Base-by-base conservation (phyloP, 2,329 filamentous ascomycete species). In the Fusarium sp. region DNA sequence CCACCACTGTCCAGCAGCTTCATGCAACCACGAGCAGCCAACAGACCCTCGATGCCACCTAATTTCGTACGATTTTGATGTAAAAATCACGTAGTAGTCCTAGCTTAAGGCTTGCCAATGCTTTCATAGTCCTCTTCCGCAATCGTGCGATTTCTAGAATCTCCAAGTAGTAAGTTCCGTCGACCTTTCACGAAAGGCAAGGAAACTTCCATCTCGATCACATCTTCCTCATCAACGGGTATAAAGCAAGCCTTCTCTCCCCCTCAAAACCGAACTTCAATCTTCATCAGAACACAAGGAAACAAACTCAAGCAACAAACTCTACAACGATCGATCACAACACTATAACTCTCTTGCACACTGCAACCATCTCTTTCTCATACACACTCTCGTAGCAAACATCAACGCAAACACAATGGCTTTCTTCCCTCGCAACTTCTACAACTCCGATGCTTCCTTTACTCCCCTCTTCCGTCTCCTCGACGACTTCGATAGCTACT, bases 401-500 rank as follows among this genome's bases (percentile, higher is more conserved):
- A 69, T 62, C 52, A 72, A 66, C 57, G 66, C 76, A 57, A 66
- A 54, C 83, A 90, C 80, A 80, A 91, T 91, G 89, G 86, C 88
- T 74, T 83, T 90, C 83, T 90, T 90, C 83, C 84, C 86, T 66
- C 85, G 85, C 79, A 83, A 82, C 77, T 82, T 86, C 76, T 84
- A 87, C 84, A 81, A 84, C 77, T 74, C 82, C 70, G 83, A 86
- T 79, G 78, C 84, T 74, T 86, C 86, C 80, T 88, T 90, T 80
- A 85, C 84, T 41, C 87, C 88, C 60, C 87, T 91, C 77, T 90
- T 91, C 86, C 88, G 88, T 66, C 85, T 91, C 67, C 86, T 91
- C 55, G 88, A 91, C 75, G 89, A 91, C 81, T 90, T 88, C 73
- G 88, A 91, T 78, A 84, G 82, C 78, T 89, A 90, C 81, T 83